Evolutionary conservation across 2,329 filamentous ascomycete genomes (phyloP), one percentile per base, ranked within the genome.

Genomic region (Dendrostoma leiphaemia): DNA sequence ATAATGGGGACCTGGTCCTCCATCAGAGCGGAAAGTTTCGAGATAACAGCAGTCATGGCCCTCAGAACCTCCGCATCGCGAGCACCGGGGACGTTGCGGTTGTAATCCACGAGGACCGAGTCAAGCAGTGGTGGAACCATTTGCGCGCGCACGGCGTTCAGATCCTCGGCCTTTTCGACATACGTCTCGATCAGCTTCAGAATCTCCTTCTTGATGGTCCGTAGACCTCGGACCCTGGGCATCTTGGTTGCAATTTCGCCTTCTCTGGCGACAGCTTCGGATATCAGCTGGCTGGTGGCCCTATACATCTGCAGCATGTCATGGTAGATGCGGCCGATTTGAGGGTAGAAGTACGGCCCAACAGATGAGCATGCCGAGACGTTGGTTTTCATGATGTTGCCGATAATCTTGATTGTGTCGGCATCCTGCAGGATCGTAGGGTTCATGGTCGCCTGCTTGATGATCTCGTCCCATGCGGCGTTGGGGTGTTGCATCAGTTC

Each of bases 361-460:
- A 99, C 94, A 1, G 94, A 97, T 32, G 90, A 90, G 71, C 94
- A 99, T 32, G 94, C 94, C n/a, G 95, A 93, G 4, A 99, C 94
- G 65, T 99, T 99, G 1, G 94, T 99, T 82, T 99, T 99, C 94
- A 99, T 99, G 69, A 99, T 97, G 74, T 99, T 99, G 62, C 94
- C 94, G 59, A 99, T 92, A 62, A 99, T 87, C 78, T 99, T 99
- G 76, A 99, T 97, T 1, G 92, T 96, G 63, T 99, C 92, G 10
- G 86, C 79, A 66, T 97, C 91, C 70, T 97, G 91, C 12, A 99
- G 80, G 62, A 94, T 91, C 21, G 85, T 81, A 0, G 94, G 91
- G 67, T 97, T 87, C 58, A 88, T 81, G 51, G 90, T 94, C 23
- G 94, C 94, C 67, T 89, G 84, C 63, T 85, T 84, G 67, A 99